phyloP scores from a whole-genome alignment of 176 grass and related monocot species.

The Musa troglodytarum region DNA sequence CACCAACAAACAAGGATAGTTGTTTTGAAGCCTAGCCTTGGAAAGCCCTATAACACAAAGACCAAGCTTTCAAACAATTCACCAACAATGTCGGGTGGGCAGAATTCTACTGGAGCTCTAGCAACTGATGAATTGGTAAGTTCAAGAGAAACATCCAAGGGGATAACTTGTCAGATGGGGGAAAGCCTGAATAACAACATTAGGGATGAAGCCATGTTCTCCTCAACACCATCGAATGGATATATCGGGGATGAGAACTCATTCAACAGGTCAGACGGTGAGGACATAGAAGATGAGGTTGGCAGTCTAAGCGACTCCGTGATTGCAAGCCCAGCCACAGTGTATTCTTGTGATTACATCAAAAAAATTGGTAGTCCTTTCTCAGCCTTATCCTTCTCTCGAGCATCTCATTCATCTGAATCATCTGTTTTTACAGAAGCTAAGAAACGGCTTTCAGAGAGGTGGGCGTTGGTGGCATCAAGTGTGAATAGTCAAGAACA shows the following conservation, averaged over 20 bases:
- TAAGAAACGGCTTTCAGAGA: constrained; percentile 74
- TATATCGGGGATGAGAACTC: constrained; percentile 43
- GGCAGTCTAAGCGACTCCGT: constrained; percentile 56
- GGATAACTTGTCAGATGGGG: constrained; percentile 49
- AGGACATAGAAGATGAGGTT: constrained; percentile 48
- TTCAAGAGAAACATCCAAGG: constrained; percentile 45
- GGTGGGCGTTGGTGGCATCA: constrained; percentile 65
- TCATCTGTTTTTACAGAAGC: constrained; percentile 68
- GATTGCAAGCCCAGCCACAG: constrained; percentile 59
- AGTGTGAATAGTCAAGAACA: constrained; percentile 37
- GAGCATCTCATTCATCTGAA: constrained; percentile 38
- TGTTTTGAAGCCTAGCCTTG: constrained; percentile 63
- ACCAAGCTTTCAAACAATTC: constrained; percentile 13
- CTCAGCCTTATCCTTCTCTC: constrained; percentile 57
- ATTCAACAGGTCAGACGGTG: constrained; percentile 51
- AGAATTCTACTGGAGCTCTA: constrained; percentile 35
- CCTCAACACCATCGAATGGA: constrained; percentile 35
- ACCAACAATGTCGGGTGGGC: constrained; percentile 25
- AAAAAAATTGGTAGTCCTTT: constrained; percentile 57
- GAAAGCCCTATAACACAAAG: constrained; percentile 31
- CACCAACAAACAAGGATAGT: constrained; percentile 82
- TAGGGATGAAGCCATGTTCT: constrained; percentile 25
- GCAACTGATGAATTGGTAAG: constrained; percentile 32
- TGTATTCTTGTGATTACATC: constrained; percentile 65
- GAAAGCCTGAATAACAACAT: constrained; percentile 39